Evolutionary conservation across 164 flowering plant genomes (phyloP), one percentile per base, ranked within the genome.

Genomic region (Santalum album): DNA sequence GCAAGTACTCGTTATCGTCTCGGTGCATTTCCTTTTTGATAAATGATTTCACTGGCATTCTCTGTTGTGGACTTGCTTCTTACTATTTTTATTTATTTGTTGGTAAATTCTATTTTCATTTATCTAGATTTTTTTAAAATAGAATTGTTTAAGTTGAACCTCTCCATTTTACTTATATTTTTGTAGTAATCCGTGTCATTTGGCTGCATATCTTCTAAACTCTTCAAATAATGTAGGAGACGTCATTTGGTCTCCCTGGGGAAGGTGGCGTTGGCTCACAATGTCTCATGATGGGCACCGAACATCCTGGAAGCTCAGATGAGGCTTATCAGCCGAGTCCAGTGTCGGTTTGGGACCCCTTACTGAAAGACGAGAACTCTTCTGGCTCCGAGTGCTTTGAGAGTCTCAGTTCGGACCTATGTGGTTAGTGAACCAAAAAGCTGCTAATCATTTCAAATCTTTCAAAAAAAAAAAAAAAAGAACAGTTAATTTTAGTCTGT

Each of bases 261-360:
- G 62, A 61, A 60, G 61, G 42, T 20, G 53, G 51, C 22, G 44
- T 49, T 49, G 47, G 51, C 47, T 53, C 61, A 26, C 22, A 48
- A 18, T 59, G 52, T 56, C 49, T 63, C 7, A 11, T 21, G 22
- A 19, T 17, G 18, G 70, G 51, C 22, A 54, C 51, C 29, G 64
- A 62, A n/a, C 67, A 68, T 35, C 49, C 53, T 21, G 49, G 36
- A 24, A 57, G 59, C 45, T 54, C 51, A 25, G 69, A 67, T 50
- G 75, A 69, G 49, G 68, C 58, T 57, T 58, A 60, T 66, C 77
- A 69, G 39, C 64, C 52, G 3, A 74, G 79, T 66, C 81, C 79
- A 25, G 62, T 64, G 59, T 76, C 79, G 24, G 76, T 75, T 55
- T 58, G 72, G 35, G 73, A 69, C 23, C 60, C 62, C 55, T 20